Evolutionary conservation across 2,329 filamentous ascomycete genomes (phyloP), one percentile per base, ranked within the genome.

Genomic region (Neofusicoccum umdonicola): DNA sequence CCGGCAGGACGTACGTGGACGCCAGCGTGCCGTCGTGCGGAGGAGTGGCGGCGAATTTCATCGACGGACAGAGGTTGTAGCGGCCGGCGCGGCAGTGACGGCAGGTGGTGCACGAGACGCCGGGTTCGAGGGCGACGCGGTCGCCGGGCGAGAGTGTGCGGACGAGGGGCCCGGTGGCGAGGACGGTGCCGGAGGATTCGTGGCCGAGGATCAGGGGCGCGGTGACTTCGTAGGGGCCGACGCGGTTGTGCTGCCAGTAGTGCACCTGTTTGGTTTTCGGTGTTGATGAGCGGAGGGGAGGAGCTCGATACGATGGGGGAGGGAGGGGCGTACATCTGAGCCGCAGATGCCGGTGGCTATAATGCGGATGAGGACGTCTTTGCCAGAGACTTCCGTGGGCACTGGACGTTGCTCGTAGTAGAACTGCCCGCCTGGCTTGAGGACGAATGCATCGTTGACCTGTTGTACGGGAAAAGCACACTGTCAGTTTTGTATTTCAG

Each of bases 301-400:
- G 7, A 4, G 3, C 54, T 34, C 2, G 19, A 3, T 22, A 22
- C 2, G 19, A 19, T 19, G 2, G 19, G 2, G 19, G 19, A 19
- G 19, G 19, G 19, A 19, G 19, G 19, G 19, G 19, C 19, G 19
- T 3, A 90, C 85, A 75, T 90, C 88, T 8, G 87, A 89, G 62
- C 88, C 88, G 73, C 88, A 90, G 69, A 90, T 87, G 47, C 88
- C 88, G 31, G 88, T 90, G 4, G 85, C 83, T 70, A 84, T 85
- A 73, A 90, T 81, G 69, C 85, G 81, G 70, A 90, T 83, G 75
- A 90, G 88, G 63, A 90, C 54, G n/a, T 58, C 37, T 17, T 39
- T 42, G 12, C 54, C 54, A 1, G 54, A 34, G 39, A 44, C 22
- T 3, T 3, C 17, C 1, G 19, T 9, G 3, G 54, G 41, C 11